Percentiles rank a stretch among this genome's conserved stretches.
These are phyloP conservation scores for Phylloporus arenicola DNA, from an alignment of 768 basidiomycete species.

Conservation along the genomic window DNA sequence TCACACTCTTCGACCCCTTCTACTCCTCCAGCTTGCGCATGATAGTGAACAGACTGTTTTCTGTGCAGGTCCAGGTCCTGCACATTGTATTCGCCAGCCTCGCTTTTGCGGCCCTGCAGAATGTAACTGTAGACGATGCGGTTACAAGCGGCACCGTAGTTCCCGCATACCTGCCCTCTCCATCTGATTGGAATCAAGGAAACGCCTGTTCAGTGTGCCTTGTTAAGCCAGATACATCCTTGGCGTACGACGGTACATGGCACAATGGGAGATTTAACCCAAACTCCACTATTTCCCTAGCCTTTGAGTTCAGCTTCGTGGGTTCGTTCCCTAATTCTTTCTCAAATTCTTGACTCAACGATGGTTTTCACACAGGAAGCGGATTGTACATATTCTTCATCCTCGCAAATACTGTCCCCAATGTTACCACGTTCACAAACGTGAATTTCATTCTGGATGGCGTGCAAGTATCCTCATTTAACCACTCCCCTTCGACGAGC, in stretches of 20 bases:
- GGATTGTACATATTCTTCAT: conserved; percentile 18
- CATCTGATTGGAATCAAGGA: conserved; percentile 3
- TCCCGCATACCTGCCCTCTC: conserved; percentile 10
- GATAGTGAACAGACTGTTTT: background rate
- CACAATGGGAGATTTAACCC: conserved; percentile 8
- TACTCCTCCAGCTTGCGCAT: background rate
- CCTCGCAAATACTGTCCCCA: conserved; percentile 1
- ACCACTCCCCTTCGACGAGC: background rate
- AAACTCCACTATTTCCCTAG: background rate
- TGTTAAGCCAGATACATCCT: background rate
- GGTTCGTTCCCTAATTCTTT: background rate
- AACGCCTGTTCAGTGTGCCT: conserved; percentile 2
- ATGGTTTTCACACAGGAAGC: conserved; percentile 5
- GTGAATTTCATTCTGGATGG: conserved; percentile 12
- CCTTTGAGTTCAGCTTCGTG: conserved; percentile 9
- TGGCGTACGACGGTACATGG: conserved; percentile 15
- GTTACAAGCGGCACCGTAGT: conserved; percentile 6
- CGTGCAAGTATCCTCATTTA: background rate
- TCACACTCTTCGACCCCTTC: no score
- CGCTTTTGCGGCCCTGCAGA: conserved; percentile 6
- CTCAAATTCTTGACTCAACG: background rate
- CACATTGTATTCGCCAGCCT: background rate
- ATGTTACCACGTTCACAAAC: background rate
- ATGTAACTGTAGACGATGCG: conserved; percentile 18
- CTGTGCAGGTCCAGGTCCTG: background rate